Conservation (phyloP, 1,284 basidiomycete species). For the Boletus mariae region DNA sequence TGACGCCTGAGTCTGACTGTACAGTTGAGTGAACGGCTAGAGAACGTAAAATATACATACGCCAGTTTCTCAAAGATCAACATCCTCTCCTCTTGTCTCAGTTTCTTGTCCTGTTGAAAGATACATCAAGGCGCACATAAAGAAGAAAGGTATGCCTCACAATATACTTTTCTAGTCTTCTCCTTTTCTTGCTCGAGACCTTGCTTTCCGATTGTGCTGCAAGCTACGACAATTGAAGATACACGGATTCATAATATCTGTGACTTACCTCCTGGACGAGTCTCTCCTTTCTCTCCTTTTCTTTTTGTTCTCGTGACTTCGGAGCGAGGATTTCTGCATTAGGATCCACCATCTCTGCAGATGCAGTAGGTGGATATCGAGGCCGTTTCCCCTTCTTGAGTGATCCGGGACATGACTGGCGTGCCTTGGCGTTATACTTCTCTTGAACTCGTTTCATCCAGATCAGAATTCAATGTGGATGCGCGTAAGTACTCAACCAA, state of each 20-base stretch:
- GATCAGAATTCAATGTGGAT: background rate
- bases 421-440: slow-evolving; percentile 59
- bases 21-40: slow-evolving; percentile 21
- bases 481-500: too few species aligned
- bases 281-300: slow-evolving; percentile 55
- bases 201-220: slow-evolving; percentile 63
- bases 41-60: slow-evolving; percentile 41
- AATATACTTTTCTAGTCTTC: slow-evolving; percentile 80
- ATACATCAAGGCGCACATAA: background rate
- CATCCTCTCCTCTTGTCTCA: slow-evolving; percentile 79
- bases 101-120: slow-evolving; percentile 68
- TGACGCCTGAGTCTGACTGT: slow-evolving; percentile 71
- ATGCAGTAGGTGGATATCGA: slow-evolving; percentile 16
- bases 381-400: slow-evolving; percentile 50
- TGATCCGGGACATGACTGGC: slow-evolving; percentile 51
- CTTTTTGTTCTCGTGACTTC: slow-evolving; percentile 62
- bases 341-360: slow-evolving; percentile 38
- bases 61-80: slow-evolving; percentile 72
- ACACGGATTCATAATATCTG: background rate
- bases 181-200: slow-evolving; percentile 76
- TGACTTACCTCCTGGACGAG: slow-evolving; percentile 58
- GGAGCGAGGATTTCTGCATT: slow-evolving; percentile 58
- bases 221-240: slow-evolving; percentile 35
- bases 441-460: slow-evolving; percentile 38
- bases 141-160: slow-evolving; percentile 38